Conservation (phyloP, 208 protist genomes). For the Trichomonas vaginalis region DNA sequence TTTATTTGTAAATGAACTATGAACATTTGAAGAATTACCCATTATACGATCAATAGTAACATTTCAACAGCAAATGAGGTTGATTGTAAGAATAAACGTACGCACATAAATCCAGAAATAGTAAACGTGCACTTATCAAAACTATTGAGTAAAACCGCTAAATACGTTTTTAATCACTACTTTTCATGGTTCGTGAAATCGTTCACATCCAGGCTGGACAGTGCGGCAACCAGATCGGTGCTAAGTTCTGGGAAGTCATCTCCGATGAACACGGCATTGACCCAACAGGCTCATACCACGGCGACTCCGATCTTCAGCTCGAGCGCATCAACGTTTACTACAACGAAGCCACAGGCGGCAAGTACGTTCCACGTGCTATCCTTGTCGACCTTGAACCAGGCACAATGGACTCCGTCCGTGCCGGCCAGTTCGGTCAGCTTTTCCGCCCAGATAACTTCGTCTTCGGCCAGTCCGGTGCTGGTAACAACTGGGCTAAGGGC, state of each 20-base stretch:
- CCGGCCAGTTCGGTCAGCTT: conserved; percentile 66
- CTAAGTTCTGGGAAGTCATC: conserved; percentile 53
- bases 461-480: conserved; percentile 81
- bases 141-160: too few relatives aligned
- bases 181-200: conserved; percentile 57
- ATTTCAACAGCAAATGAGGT: too few relatives aligned
- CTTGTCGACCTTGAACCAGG: conserved; percentile 69
- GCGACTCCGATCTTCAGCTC: conserved; percentile 75
- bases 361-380: conserved; percentile 65
- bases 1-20: too few relatives aligned
- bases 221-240: conserved; percentile 33
- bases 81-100: too few relatives aligned
- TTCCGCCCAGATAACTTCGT: conserved; percentile 93
- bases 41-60: too few relatives aligned
- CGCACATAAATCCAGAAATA: too few relatives aligned
- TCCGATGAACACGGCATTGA: conserved; percentile 62
- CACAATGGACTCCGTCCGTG: conserved; percentile 84
- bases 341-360: conserved; percentile 71
- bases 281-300: conserved; percentile 69
- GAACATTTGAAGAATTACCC: too few relatives aligned
- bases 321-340: conserved; percentile 95
- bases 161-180: background rate
- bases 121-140: too few relatives aligned
- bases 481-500: conserved; percentile 89
- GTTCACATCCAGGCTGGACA: conserved; percentile 75